Conservation (phyloP, 2,329 filamentous ascomycete genomes). For the Endoconidiophora polonica region DNA sequence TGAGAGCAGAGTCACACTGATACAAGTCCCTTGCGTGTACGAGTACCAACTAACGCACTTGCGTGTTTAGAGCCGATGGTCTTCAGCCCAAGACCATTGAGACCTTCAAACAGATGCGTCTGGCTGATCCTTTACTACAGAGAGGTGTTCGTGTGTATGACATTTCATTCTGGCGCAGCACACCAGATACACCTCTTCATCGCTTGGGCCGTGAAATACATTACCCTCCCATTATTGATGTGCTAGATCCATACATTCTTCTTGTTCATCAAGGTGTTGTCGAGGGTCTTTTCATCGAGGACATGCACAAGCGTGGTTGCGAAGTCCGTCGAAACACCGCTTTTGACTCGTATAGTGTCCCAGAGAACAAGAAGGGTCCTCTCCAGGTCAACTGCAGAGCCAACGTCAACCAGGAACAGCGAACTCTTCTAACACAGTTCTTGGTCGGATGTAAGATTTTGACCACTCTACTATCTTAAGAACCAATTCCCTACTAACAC, state of each 20-base stretch:
- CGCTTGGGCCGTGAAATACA: conserved; percentile 50
- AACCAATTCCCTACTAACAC: background rate
- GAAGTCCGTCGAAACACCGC: conserved; percentile 46
- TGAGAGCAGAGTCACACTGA: background rate
- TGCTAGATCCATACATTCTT: conserved; percentile 39
- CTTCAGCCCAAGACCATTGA: conserved; percentile 66
- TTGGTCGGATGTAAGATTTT: conserved; percentile 44
- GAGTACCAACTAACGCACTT: background rate
- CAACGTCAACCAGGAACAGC: conserved; percentile 33
- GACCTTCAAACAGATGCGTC: conserved; percentile 54
- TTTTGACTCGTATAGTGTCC: conserved; percentile 40
- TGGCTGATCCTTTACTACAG: conserved; percentile 51
- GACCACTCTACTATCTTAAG: background rate
- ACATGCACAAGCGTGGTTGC: conserved; percentile 46
- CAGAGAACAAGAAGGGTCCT: conserved; percentile 26
- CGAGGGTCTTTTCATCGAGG: conserved; percentile 52
- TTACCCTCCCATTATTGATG: conserved; percentile 46
- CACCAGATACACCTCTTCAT: conserved; percentile 32
- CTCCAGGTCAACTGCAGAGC: conserved; percentile 34
- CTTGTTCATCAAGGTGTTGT: conserved; percentile 60
- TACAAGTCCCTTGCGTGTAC: background rate
- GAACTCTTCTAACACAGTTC: conserved; percentile 40
- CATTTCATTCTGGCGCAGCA: conserved; percentile 54
- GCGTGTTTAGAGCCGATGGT: conserved; percentile 42
- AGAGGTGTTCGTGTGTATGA: conserved; percentile 56